Evolutionary conservation across 768 basidiomycete genomes (phyloP).

Genomic region (Trametes sanguinea): DNA sequence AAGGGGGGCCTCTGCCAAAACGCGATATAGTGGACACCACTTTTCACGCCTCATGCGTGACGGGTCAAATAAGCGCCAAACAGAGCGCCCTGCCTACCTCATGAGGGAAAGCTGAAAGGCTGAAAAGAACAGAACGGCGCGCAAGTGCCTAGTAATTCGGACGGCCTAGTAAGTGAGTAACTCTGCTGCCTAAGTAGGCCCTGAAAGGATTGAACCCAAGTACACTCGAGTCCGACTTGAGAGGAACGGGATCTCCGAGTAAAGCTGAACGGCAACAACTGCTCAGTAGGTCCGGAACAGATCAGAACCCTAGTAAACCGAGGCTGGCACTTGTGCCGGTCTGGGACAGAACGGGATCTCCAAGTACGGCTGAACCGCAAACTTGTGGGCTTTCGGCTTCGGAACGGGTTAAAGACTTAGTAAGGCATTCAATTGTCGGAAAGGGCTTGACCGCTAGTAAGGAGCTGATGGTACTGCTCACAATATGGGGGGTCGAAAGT

Average conservation of each 20-base stretch:
- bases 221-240: background rate
- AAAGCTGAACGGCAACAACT: background rate
- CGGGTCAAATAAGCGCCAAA: slow-evolving; percentile 29
- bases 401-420: background rate
- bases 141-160: background rate
- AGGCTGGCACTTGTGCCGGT: too few relatives aligned
- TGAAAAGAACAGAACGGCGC: slow-evolving; percentile 10
- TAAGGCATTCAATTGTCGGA: background rate
- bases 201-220: background rate
- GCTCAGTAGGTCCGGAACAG: background rate
- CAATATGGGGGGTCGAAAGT: slow-evolving; percentile 13
- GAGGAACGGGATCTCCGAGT: slow-evolving; percentile 3
- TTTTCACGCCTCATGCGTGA: slow-evolving; percentile 27
- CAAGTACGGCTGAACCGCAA: background rate
- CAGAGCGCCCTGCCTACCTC: slow-evolving; percentile 29
- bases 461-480: background rate
- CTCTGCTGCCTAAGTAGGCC: background rate
- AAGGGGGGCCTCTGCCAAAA: slow-evolving; percentile 3
- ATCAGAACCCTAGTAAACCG: slow-evolving; percentile 3
- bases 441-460: background rate
- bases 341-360: slow-evolving; percentile 1
- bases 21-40: slow-evolving; percentile 33
- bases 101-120: slow-evolving; percentile 29
- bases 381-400: background rate
- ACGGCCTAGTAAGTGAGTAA: slow-evolving; percentile 10